Base-by-base conservation (phyloP, 495 filamentous ascomycete species). In the Emericellopsis terricola region DNA sequence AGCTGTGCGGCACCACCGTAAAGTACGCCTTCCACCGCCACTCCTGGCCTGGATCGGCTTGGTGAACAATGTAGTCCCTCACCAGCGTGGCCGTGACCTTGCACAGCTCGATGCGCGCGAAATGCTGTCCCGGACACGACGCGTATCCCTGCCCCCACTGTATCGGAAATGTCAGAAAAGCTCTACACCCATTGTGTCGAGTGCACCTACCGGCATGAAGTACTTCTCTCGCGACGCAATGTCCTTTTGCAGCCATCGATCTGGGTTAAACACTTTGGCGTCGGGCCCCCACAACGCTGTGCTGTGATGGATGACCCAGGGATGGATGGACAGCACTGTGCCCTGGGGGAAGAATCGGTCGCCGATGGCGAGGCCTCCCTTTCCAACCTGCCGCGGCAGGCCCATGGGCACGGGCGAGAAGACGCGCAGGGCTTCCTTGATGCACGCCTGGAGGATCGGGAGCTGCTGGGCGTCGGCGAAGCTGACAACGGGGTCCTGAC, bases 401-500 rank as follows among this genome's bases (percentile, higher is more conserved):
- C 68, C 55, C 2, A 74, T 41, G 3, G 68, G 67, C 8, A 69
- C 62, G 2, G 76, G 63, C 2, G 77, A 74, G 8, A 75, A 64
- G n/a, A 78, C 44, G 23, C 75, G 68, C 47, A 78, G 65, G 3
- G 69, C 61, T 50, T 81, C 77, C 42, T 75, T 76, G 33, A 81
- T 62, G 38, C 68, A 72, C 1, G 75, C 75, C 34, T 69, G 64
- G 24, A 80, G 55, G 51, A 77, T 79, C 0, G 64, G 55, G 19
- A 72, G 52, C 15, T 47, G 46, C 37, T 61, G 60, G 4, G 64
- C 42, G 32, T 63, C 50, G 29, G 52, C 54, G 23, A 26, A 26
- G 23, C 6, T 26, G 11, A 26, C 23, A 11, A 26, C 23, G 11
- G 23, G 23, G 23, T 26, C 23, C 23, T 26, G 23, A 11, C 23